Base-by-base conservation (phyloP, 306 rosid genomes). In the Abrus precatorius region DNA sequence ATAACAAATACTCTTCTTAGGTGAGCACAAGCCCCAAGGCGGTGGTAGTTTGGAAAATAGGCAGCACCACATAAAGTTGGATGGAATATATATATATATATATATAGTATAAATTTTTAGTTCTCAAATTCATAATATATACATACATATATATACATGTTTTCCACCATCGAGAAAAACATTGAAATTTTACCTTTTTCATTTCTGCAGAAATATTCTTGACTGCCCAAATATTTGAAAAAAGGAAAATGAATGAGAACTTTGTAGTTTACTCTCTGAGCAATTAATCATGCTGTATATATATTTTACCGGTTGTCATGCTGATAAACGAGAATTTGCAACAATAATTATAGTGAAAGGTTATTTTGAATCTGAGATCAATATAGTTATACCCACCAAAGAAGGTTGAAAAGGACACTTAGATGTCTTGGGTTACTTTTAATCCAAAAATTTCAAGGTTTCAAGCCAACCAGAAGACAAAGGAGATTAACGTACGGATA, bases 51-150 rank as follows among this genome's bases (percentile, higher is more conserved):
- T 47, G 53, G 45, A 44, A 60, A 82, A 14, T 32, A 14, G 44
- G 45, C 29, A 36, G 68, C 36, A 27, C 32, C 59, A 74, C 36
- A 74, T 52, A 30, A 70, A 69, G 83, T 73, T 50, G 29, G 82
- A 74, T 82, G 76, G 81, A 78, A 82, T 85, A 62, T 8, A 30
- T 38, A 54, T 3, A 9, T 53, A 59, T 34, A 7, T 14, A 78
- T 3, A 36, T 4, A 36, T 36, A 36, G 40, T 20, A 20, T 20
- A 20, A 20, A 20, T 20, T 20, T 20, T 20, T 20, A 20, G 20
- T 20, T 20, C 20, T 20, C 20, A 20, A 20, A 20, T 20, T 20
- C 20, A 20, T 20, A 20, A 36, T 36, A 36, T 4, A 36, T 36
- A 2, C 4, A 36, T 4, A 34, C 38, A 34, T 4, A 36, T 36